phyloP scores from a whole-genome alignment of 2,329 filamentous ascomycete genomes.

The Pseudogymnoascus sp. region DNA sequence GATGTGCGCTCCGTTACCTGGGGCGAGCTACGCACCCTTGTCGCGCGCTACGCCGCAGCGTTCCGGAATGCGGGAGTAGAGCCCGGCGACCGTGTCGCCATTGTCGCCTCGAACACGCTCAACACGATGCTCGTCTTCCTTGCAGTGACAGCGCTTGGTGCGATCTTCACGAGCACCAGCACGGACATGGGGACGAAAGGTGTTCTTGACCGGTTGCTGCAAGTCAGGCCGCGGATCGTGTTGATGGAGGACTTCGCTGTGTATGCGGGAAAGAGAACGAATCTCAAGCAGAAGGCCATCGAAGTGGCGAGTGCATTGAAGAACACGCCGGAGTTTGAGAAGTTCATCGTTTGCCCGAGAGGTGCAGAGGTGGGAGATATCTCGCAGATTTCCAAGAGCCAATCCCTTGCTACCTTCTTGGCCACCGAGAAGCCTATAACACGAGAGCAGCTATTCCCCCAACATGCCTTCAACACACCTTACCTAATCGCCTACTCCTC shows the following conservation, averaged over 20 bases:
- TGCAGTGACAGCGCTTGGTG: constrained; percentile 59
- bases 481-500: constrained; percentile 68
- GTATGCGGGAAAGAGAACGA: constrained; percentile 67
- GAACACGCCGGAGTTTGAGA: constrained; percentile 51
- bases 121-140: constrained; percentile 64
- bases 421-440: not conserved
- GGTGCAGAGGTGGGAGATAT: not conserved
- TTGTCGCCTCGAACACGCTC: constrained; percentile 65
- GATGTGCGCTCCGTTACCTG: constrained; percentile 45
- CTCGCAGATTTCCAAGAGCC: constrained; percentile 27
- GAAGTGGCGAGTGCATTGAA: constrained; percentile 56
- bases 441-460: not conserved
- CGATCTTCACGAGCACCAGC: constrained; percentile 63
- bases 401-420: constrained; percentile 23
- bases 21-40: constrained; percentile 51
- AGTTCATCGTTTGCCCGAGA: constrained; percentile 41
- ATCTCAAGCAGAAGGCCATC: constrained; percentile 54
- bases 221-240: constrained; percentile 63
- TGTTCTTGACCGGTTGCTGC: constrained; percentile 62
- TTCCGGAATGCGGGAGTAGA: constrained; percentile 56
- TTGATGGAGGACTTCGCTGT: constrained; percentile 72
- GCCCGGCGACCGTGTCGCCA: constrained; percentile 64
- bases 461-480: constrained; percentile 52
- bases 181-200: constrained; percentile 80
- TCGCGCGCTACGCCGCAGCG: constrained; percentile 49